Evolutionary conservation across 768 basidiomycete genomes (phyloP), one percentile per base, ranked within the genome.

Genomic region (Galerina marginata): DNA sequence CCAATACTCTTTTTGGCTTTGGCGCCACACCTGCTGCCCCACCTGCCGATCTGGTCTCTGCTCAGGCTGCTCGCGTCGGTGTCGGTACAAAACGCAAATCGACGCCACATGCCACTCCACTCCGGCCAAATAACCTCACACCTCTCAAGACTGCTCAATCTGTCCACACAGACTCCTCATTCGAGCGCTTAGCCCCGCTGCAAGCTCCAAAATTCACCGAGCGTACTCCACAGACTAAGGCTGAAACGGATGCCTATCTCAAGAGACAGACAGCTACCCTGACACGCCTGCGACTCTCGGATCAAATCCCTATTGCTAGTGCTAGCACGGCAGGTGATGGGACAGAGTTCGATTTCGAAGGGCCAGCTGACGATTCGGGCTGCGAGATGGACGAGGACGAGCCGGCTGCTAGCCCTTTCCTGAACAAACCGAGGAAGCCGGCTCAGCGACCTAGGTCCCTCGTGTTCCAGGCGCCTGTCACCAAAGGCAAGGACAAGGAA

Each of bases 11-110:
- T 45, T 65, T 74, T 37, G 58, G 68, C 39, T 44, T 61, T 29
- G 64, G 56, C 9, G 61, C 71, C 14, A 48, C 44, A 6, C 39
- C 45, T 26, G 44, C 62, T 46, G 59, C 64, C 4, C 68, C 74
- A 20, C 52, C 67, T 4, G 65, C 68, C 6, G 50, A 71, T 44
- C 46, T 63, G 6, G 52, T 59, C 39, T 63, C 73, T 48, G 67
- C 29, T 33, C 29, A 33, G 29, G 29, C 61, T 36, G 65, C 75
- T 47, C 73, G 72, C 11, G 65, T 78, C 39, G 79, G 80, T 11
- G 75, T 81, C 2, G 87, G 88, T 42, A 86, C 83, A 1, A 91
- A 91, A 71, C 86, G 89, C 67, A 91, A 90, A 70, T 86, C 87
- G 5, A 79, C 77, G 46, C 75, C 74, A 52, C 80, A 72, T 64